A percentile compares a stretch with the other conserved stretches of the same genome.
phyloP scores from a whole-genome alignment of 495 filamentous ascomycete species.

The Aspergillus sparsus region DNA sequence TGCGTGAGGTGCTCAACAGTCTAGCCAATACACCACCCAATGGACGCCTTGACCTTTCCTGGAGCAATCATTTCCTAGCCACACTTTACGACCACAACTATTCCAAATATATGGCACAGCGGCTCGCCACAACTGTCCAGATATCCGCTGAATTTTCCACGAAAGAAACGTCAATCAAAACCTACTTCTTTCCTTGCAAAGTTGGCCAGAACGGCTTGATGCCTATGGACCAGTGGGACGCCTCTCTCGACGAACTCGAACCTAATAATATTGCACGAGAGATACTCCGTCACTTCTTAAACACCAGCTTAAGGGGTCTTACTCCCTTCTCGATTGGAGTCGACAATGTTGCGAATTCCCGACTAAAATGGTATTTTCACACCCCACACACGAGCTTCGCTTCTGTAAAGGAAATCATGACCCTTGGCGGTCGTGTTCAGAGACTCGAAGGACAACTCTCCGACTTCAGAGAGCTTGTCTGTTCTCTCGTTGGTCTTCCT shows the following conservation, averaged over 20 bases:
- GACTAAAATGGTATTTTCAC: neutral
- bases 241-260: neutral
- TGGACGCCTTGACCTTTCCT: neutral
- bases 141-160: neutral
- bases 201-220: neutral
- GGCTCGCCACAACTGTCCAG: neutral
- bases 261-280: neutral
- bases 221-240: neutral
- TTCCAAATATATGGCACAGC: neutral
- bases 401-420: neutral
- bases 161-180: neutral
- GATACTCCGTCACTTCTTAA: neutral
- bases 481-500: neutral
- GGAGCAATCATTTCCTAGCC: constrained; percentile 1
- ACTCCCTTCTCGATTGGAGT: neutral
- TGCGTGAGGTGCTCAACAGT: neutral
- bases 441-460: neutral
- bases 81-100: neutral
- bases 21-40: neutral
- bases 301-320: neutral
- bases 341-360: neutral
- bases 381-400: neutral
- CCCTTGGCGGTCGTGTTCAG: neutral
- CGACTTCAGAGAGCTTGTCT: neutral
- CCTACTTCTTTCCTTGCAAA: neutral